Evolutionary conservation across 2,329 filamentous ascomycete species (phyloP), one percentile per base, ranked within the genome.

Genomic region (Cercospora citrullina): DNA sequence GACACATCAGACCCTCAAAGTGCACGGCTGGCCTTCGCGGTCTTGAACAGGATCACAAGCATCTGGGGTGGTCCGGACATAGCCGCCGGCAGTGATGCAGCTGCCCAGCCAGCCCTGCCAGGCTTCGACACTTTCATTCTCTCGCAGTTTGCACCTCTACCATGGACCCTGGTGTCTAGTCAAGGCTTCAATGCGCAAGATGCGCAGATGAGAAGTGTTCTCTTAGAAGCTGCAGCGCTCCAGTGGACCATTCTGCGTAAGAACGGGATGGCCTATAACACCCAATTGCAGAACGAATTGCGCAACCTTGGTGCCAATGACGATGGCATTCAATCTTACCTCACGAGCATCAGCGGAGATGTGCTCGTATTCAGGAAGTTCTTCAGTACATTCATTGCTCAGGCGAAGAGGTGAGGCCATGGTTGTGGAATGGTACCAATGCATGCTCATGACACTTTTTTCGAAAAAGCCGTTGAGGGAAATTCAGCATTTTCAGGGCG

Each of bases 41-140:
- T 97, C 12, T 86, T 99, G 75, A 86, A 87, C 23, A 90, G 89
- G 71, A 97, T 99, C 90, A 92, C 90, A 8, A 84, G 86, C 31
- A 89, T 93, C 48, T 99, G 95, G 94, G 94, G 95, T 66, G 95
- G 94, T 0, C 91, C 93, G 1, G 92, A 96, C 71, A 80, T 88
- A 55, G 72, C 80, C 16, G 28, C 21, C 18, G 42, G 64, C n/a
- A 42, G 64, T 81, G 84, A 14, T 66, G 85, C 85, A 2, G 81
- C 85, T 4, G 83, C 84, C 1, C 83, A 87, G 4, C 81, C 83
- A 3, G 79, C 80, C 3, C 79, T 99, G 30, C 92, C 94, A 2
- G 94, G 95, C 6, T 99, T 99, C 77, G 93, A 97, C 74, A 87
- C 87, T 66, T 98, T 97, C 80, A 91, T 97, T 80, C 91, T 98